Percentiles rank a stretch among this genome's conserved stretches.
phyloP scores from a whole-genome alignment of 176 grass and related monocot genomes.

The Carex cristatella region DNA sequence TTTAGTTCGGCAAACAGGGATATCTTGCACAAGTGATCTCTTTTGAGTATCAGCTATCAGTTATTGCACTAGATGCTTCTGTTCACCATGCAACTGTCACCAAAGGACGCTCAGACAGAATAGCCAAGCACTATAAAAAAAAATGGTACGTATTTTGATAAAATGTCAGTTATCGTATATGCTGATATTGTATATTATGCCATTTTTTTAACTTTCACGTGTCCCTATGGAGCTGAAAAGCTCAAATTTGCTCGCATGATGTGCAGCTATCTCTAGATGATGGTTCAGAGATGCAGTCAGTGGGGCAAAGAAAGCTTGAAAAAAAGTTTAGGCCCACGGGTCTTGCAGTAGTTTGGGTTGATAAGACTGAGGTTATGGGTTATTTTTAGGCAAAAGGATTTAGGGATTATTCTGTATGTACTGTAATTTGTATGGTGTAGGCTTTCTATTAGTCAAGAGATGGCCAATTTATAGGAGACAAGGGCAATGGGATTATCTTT shows the following conservation, averaged over 20 bases:
- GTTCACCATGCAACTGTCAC: slow-evolving; percentile 84
- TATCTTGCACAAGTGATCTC: slow-evolving; percentile 90
- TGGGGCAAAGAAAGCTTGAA: not conserved
- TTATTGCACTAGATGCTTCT: slow-evolving; percentile 93
- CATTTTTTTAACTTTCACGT: not conserved
- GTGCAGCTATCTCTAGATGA: not conserved
- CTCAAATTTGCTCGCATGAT: not conserved
- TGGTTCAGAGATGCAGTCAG: not conserved
- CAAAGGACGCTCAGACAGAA: slow-evolving; percentile 64
- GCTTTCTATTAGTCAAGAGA: not conserved
- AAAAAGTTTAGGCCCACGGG: not conserved
- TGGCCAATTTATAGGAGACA: not conserved
- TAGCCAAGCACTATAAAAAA: slow-evolving; percentile 73
- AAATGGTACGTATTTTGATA: slow-evolving; percentile 44
- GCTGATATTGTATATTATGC: not conserved
- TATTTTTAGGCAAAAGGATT: not conserved
- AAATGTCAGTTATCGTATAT: not conserved
- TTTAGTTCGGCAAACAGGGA: slow-evolving; percentile 48
- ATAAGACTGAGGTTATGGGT: not conserved
- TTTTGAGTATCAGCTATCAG: slow-evolving; percentile 76
- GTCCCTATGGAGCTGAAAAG: not conserved
- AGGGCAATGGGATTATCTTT: not conserved
- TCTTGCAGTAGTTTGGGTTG: not conserved
- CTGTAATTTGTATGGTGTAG: not conserved
- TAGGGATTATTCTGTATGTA: not conserved